phyloP scores from a whole-genome alignment of 2,329 filamentous ascomycete genomes.

The Sclerotinia spermophila region DNA sequence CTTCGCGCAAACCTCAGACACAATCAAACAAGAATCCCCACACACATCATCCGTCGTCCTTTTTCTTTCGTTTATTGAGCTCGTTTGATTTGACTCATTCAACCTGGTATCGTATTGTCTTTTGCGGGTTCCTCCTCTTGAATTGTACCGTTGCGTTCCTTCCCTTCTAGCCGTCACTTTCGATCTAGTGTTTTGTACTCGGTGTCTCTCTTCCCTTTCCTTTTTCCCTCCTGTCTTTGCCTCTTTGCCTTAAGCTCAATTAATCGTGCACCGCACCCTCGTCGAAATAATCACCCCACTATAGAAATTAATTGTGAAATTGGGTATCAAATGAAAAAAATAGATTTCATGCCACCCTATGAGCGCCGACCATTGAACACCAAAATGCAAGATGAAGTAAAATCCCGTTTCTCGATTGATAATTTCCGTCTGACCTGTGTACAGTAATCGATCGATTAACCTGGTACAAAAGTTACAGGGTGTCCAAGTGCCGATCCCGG shows the following conservation, averaged over 20 bases:
- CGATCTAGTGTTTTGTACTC: not conserved
- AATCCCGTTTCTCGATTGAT: not conserved
- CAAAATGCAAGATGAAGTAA: constrained; percentile 8
- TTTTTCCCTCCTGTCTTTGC: not conserved
- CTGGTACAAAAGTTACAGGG: not conserved
- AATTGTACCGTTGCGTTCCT: not conserved
- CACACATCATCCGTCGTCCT: not conserved
- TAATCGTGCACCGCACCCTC: not conserved
- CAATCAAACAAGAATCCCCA: not conserved
- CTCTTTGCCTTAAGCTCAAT: not conserved
- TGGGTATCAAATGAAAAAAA: not conserved
- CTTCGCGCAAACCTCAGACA: constrained; percentile 9
- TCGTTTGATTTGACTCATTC: not conserved
- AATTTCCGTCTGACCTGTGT: not conserved
- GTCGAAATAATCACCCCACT: not conserved
- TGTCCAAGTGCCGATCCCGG: constrained; percentile 1
- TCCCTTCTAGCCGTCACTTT: not conserved
- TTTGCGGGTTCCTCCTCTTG: not conserved
- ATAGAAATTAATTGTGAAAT: not conserved
- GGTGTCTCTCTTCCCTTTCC: not conserved
- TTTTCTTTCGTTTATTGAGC: not conserved
- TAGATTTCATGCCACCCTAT: not conserved
- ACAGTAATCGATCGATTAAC: not conserved
- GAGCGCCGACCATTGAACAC: constrained; percentile 4
- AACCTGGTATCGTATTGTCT: not conserved